Conservation (phyloP, 305 asterid genomes). For the Lippia alba region DNA sequence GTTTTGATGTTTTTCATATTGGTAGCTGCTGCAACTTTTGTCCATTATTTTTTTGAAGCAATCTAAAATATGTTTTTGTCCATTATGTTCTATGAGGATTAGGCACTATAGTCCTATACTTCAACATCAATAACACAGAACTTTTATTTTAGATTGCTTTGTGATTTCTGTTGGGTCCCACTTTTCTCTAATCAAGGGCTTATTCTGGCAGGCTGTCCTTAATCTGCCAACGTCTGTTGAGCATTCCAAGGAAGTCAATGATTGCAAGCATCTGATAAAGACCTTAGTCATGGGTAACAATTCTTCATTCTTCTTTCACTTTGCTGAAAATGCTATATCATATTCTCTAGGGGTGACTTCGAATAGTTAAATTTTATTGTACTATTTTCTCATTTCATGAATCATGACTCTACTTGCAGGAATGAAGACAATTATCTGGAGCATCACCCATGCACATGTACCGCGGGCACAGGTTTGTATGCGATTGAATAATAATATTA, state of each 20-base stretch:
- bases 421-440: constrained; percentile 99
- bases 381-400: constrained; percentile 21
- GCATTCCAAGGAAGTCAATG: constrained; percentile 96
- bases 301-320: constrained; percentile 31
- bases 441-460: constrained; percentile 96
- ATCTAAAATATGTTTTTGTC: no score
- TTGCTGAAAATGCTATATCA: neutral
- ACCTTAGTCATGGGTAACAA: constrained; percentile 95
- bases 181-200: constrained; percentile 36
- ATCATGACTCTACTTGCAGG: constrained; percentile 55
- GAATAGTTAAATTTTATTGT: constrained; percentile 8
- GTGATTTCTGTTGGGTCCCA: constrained; percentile 15
- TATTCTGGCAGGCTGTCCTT: constrained; percentile 81
- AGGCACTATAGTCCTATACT: neutral
- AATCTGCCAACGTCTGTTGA: constrained; percentile 85
- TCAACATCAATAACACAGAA: constrained; percentile 16
- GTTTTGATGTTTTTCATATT: constrained; percentile 9
- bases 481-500: constrained; percentile 29
- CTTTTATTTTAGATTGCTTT: constrained; percentile 14
- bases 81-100: neutral
- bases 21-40: constrained; percentile 1
- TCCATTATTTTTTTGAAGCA: constrained; percentile 11
- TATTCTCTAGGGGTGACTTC: neutral
- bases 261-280: constrained; percentile 97
- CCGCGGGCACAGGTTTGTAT: constrained; percentile 92